These are phyloP conservation scores for Sporisorium exsertum DNA, from an alignment of 1,284 basidiomycete genomes.

Conservation along the genomic window DNA sequence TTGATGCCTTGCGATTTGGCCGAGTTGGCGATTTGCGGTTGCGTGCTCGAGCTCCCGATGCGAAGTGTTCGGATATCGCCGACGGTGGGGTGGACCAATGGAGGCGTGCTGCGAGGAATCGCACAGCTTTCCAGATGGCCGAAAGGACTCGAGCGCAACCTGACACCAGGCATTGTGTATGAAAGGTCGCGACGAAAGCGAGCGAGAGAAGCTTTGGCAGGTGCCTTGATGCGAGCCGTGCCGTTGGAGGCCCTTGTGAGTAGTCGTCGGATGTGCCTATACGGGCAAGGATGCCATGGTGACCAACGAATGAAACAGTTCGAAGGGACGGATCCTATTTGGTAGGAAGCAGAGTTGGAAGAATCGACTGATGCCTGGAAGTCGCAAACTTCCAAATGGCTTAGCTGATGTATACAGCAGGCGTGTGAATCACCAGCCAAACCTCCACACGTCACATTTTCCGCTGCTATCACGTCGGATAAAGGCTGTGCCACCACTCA, in stretches of 20 bases:
- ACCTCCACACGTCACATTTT: not conserved
- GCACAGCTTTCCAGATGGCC: no score
- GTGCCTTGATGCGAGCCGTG: not conserved
- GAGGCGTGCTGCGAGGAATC: not conserved
- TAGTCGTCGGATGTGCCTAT: not conserved
- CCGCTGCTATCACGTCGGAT: not conserved
- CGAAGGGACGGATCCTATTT: no score
- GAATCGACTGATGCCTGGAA: no score
- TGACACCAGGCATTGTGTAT: not conserved
- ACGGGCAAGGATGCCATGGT: not conserved
- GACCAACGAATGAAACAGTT: not conserved
- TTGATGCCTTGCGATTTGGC: conserved; percentile 22
- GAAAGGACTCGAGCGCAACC: not conserved
- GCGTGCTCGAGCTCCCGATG: conserved; percentile 27
- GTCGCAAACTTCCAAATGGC: no score
- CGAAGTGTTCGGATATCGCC: conserved; percentile 17
- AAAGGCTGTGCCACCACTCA: no score
- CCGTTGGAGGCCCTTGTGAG: not conserved
- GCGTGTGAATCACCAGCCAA: not conserved
- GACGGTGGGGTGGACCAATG: not conserved
- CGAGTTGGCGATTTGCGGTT: conserved; percentile 38
- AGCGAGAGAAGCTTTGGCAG: not conserved
- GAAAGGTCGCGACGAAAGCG: not conserved
- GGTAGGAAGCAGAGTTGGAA: not conserved
- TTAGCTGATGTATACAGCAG: not conserved